phyloP scores from a whole-genome alignment of 2,329 filamentous ascomycete species.

The Tolypocladium sp. region DNA sequence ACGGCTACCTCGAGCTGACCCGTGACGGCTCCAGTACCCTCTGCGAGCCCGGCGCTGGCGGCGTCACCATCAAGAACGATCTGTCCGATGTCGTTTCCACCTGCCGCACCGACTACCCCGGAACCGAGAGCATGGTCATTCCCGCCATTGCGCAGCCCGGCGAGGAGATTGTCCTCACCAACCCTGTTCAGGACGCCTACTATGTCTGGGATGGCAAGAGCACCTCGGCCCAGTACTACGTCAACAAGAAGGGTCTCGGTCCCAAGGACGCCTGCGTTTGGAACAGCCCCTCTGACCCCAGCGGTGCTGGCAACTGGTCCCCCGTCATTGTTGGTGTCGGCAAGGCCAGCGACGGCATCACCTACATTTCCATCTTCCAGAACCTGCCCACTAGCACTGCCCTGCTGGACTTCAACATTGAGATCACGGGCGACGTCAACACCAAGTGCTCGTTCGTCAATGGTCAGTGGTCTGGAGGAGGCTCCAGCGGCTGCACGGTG shows the following conservation, averaged over 20 bases:
- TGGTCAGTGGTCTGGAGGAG: conserved; percentile 51
- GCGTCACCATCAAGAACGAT: conserved; percentile 68
- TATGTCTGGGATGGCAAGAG: conserved; percentile 66
- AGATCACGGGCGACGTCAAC: conserved; percentile 57
- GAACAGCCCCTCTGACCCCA: conserved; percentile 39
- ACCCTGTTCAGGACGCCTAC: conserved; percentile 62
- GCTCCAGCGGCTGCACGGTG: conserved; percentile 69
- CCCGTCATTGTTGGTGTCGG: conserved; percentile 81
- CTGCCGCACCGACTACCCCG: conserved; percentile 95
- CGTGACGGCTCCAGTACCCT: conserved; percentile 58
- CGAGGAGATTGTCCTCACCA: conserved; percentile 55
- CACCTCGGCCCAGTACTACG: conserved; percentile 93
- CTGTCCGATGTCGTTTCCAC: conserved; percentile 58
- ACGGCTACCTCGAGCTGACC: conserved; percentile 70
- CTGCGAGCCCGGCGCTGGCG: conserved; percentile 63
- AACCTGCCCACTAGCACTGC: conserved; percentile 68
- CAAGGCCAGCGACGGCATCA: conserved; percentile 51
- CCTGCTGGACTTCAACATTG: conserved; percentile 68
- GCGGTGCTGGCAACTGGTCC: conserved; percentile 71
- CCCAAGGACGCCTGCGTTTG: conserved; percentile 68
- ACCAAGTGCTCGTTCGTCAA: conserved; percentile 55
- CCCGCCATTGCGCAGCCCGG: conserved; percentile 59
- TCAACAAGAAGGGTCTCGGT: conserved; percentile 71
- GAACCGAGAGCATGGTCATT: conserved; percentile 80
- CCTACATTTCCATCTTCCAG: conserved; percentile 76